Base-by-base conservation (phyloP, 1,284 basidiomycete genomes). In the Ceratobasidium sp. region DNA sequence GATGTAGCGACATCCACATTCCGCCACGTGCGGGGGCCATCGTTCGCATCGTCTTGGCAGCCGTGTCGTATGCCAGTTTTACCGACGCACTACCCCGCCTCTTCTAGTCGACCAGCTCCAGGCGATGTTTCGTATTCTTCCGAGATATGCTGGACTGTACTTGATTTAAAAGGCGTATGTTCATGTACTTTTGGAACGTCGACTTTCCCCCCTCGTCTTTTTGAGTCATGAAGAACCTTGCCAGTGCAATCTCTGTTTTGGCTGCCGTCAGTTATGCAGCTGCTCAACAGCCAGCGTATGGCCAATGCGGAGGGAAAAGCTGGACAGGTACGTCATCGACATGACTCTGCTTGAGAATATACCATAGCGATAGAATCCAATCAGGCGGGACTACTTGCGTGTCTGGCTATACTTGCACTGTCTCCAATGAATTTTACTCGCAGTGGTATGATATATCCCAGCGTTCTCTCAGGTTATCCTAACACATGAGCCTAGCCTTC, bases 371-470 rank as follows among this genome's bases (percentile, higher is more conserved):
- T 18, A 45, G 6, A 26, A 30, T 45, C 36, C 34, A 21, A 21
- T n/a, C 39, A 73, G 73, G 73, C 34, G 59, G 52, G 6, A 74
- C 73, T 0, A 74, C 73, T 41, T 75, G 74, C 43, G 73, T 75
- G 3, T 53, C 73, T 28, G 74, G 74, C 5, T 74, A 70, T 21
- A 71, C 60, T 45, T 74, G 75, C 73, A 74, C 72, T 1, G 64
- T 60, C 57, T 71, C 71, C 18, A 75, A 69, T 45, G 34, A 32
- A 21, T 75, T 36, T 12, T 75, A 74, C 39, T 74, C 67, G n/a
- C 73, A 74, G 64, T 74, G 74, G 70, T 45, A 45, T 45, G 18
- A 4, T 18, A 45, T 8, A 45, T 3, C 16, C 9, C 18, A 45
- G 16, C 4, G 3, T n/a, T 45, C 43, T 8, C 18, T 10, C 21